phyloP scores from a whole-genome alignment of 345 rosid species.

The Gynandropsis gynandra region DNA sequence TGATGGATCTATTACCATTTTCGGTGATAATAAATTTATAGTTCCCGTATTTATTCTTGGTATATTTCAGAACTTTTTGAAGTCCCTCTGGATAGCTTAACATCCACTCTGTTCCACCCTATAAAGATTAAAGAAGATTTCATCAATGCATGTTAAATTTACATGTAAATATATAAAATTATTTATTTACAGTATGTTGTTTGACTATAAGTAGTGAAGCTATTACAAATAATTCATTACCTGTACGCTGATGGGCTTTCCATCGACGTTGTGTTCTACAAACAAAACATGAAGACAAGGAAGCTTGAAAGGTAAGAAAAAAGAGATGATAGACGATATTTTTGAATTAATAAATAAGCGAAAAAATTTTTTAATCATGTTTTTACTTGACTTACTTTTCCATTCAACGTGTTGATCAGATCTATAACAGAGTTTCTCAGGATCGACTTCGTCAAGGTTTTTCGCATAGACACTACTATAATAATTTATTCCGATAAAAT shows the following conservation, averaged over 20 bases:
- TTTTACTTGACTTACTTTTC: slow-evolving; percentile 20
- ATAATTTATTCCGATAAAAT: slow-evolving; percentile 25
- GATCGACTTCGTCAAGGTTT: slow-evolving; percentile 10
- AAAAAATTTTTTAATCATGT: too few relatives aligned
- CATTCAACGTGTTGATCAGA: slow-evolving; percentile 30
- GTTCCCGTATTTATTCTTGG: slow-evolving; percentile 27
- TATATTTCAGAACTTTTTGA: slow-evolving; percentile 24
- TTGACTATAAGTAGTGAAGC: background rate
- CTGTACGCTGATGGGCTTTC: slow-evolving; percentile 8
- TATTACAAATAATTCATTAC: background rate
- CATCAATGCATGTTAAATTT: too few relatives aligned
- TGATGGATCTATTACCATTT: slow-evolving; percentile 28
- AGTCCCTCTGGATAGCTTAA: slow-evolving; percentile 36
- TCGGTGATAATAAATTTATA: slow-evolving; percentile 41
- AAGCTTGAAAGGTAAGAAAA: too few relatives aligned
- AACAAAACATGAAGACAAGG: background rate
- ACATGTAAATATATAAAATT: background rate
- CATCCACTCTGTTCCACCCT: slow-evolving; percentile 33
- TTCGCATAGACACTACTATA: slow-evolving; percentile 18
- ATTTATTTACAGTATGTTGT: background rate
- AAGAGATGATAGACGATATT: background rate
- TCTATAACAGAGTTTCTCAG: slow-evolving; percentile 22
- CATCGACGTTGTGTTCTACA: slow-evolving; percentile 17
- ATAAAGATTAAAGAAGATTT: background rate
- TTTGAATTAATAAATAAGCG: background rate